Evolutionary conservation across 2,329 filamentous ascomycete species (phyloP).

Genomic region (Diaporthe helianthi): DNA sequence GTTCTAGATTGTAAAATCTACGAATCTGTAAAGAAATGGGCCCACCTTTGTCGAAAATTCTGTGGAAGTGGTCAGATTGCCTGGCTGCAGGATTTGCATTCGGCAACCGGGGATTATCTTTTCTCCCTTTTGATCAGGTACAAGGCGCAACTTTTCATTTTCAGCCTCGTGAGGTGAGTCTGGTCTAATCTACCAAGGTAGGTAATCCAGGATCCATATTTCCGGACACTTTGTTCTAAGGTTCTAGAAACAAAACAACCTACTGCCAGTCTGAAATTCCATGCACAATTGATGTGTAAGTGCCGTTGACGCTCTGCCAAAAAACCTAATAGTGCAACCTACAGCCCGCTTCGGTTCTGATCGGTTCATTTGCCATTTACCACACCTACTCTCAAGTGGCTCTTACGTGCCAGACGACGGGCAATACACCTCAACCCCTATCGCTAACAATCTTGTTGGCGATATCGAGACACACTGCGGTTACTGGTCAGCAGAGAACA

Average conservation of each 20-base stretch:
- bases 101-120: slow-evolving; percentile 31
- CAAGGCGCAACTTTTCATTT: background rate
- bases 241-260: too few relatives aligned
- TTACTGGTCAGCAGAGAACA: background rate
- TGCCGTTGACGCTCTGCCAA: background rate
- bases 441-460: slow-evolving; percentile 22
- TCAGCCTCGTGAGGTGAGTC: slow-evolving; percentile 11
- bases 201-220: too few relatives aligned
- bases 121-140: background rate
- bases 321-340: background rate
- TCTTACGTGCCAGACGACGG: background rate
- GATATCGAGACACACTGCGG: slow-evolving; percentile 20
- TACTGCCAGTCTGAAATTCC: background rate
- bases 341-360: background rate
- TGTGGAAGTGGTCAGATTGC: background rate
- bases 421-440: background rate
- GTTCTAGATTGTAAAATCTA: background rate
- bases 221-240: too few relatives aligned
- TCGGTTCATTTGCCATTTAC: too few relatives aligned
- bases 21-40: slow-evolving; percentile 11
- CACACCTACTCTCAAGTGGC: too few relatives aligned
- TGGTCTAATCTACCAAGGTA: too few relatives aligned
- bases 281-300: too few relatives aligned
- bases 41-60: slow-evolving; percentile 20
- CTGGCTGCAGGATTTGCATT: background rate